Conservation (phyloP, 2,329 filamentous ascomycete species). For the Trichoderma sp. region DNA sequence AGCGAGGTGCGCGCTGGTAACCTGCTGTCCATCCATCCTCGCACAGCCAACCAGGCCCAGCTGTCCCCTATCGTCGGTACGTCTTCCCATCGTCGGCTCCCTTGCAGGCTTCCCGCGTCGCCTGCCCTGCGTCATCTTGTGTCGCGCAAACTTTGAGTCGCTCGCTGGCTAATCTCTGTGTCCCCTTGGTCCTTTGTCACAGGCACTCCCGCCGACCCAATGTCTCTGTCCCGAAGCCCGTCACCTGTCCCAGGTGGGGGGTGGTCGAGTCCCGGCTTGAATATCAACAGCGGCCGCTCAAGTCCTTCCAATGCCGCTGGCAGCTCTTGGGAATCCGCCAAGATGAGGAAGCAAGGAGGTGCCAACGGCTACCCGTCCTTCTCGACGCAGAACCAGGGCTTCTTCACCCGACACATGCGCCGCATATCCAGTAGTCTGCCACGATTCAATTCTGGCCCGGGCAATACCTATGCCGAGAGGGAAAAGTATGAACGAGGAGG, state of each 20-base stretch:
- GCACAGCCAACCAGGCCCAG: conserved; percentile 29
- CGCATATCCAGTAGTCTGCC: conserved; percentile 77
- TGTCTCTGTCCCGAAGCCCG: conserved; percentile 85
- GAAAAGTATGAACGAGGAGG: conserved; percentile 67
- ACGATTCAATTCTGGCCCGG: conserved; percentile 57
- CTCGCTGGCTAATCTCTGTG: conserved; percentile 30
- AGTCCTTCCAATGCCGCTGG: conserved; percentile 61
- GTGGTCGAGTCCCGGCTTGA: conserved; percentile 81
- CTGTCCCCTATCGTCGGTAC: conserved; percentile 58
- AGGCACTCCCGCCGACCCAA: conserved; percentile 58
- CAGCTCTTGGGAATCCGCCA: conserved; percentile 73
- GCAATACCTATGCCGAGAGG: conserved; percentile 65
- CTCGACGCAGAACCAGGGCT: conserved; percentile 77
- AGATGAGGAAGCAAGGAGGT: conserved; percentile 70
- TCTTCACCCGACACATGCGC: conserved; percentile 82
- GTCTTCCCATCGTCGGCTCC: conserved; percentile 28
- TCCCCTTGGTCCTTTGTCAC: conserved; percentile 24
- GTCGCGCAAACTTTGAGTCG: conserved; percentile 20
- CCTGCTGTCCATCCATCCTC: conserved; percentile 33
- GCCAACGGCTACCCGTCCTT: conserved; percentile 75
- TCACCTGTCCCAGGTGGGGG: conserved; percentile 81
- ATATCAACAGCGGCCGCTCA: conserved; percentile 67
- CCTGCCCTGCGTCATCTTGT: conserved; percentile 19
- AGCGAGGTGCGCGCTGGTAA: conserved; percentile 33
- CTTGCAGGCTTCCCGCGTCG: conserved; percentile 14